Evolutionary conservation across 345 rosid species (phyloP).

Genomic region (Aethionema arabicum): DNA sequence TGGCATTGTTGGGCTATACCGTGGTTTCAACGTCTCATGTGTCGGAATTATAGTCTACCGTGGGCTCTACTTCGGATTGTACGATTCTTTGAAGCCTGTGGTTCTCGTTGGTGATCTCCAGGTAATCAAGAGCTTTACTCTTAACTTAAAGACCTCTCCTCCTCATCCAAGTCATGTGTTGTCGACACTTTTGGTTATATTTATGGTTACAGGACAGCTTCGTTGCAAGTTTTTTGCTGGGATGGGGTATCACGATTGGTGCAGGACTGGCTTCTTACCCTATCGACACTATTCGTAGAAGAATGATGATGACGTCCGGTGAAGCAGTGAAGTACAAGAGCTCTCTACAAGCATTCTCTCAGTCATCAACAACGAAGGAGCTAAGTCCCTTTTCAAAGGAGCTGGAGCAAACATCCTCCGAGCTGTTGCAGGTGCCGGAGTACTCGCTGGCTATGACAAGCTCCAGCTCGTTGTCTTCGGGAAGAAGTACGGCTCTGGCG

Average conservation of each 20-base stretch:
- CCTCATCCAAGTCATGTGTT: not conserved
- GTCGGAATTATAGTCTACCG: conserved; percentile 55
- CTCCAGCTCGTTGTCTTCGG: conserved; percentile 53
- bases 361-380: conserved; percentile 55
- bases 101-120: conserved; percentile 47
- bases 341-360: conserved; percentile 48
- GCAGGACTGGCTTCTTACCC: conserved; percentile 64
- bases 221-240: conserved; percentile 57
- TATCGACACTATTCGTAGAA: conserved; percentile 59
- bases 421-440: conserved; percentile 63
- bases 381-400: conserved; percentile 62
- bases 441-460: conserved; percentile 67
- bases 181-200: not conserved
- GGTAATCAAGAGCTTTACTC: conserved; percentile 34
- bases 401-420: conserved; percentile 67
- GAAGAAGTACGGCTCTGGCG: conserved; percentile 59
- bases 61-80: conserved; percentile 67
- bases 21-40: conserved; percentile 58
- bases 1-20: conserved; percentile 59
- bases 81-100: conserved; percentile 66
- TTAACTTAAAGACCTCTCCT: not conserved
- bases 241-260: conserved; percentile 62
- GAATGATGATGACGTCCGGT: conserved; percentile 78
- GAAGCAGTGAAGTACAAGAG: conserved; percentile 67
- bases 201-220: conserved; percentile 53